Evolutionary conservation across 495 filamentous ascomycete genomes (phyloP).

Genomic region (Cercophora samala): DNA sequence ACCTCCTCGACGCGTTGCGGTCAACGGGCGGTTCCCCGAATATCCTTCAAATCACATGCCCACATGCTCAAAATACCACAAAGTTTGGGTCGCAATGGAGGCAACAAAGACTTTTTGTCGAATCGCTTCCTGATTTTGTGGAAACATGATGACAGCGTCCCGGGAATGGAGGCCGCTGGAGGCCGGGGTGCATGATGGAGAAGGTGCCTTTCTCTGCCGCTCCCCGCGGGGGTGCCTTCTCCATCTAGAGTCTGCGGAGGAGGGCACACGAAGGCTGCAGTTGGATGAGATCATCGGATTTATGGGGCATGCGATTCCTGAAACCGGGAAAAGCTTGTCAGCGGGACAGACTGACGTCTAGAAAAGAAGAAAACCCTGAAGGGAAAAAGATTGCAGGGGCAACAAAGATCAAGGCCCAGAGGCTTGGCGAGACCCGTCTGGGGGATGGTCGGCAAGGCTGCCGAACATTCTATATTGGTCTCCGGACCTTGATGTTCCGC

Average conservation of each 20-base stretch:
- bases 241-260: constrained; percentile 5
- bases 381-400: constrained; percentile 5
- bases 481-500: constrained; percentile 26
- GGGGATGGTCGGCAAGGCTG: constrained; percentile 27
- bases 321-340: constrained; percentile 8
- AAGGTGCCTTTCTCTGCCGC: background rate
- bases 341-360: background rate
- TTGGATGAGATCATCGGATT: constrained; percentile 9
- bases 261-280: constrained; percentile 3
- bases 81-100: background rate
- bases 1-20: background rate
- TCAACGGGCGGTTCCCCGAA: constrained; percentile 4
- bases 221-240: background rate
- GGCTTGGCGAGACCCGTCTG: constrained; percentile 27
- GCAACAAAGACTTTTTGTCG: background rate
- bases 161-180: constrained; percentile 6
- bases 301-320: background rate
- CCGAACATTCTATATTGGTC: constrained; percentile 13
- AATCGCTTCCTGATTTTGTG: constrained; percentile 6
- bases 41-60: background rate
- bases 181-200: background rate
- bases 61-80: background rate
- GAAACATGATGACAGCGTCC: background rate
- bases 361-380: constrained; percentile 8
- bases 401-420: constrained; percentile 16